Percentiles rank a stretch among this genome's conserved stretches.
Conservation (phyloP, 1,284 basidiomycete genomes). For the Athelia sp. region DNA sequence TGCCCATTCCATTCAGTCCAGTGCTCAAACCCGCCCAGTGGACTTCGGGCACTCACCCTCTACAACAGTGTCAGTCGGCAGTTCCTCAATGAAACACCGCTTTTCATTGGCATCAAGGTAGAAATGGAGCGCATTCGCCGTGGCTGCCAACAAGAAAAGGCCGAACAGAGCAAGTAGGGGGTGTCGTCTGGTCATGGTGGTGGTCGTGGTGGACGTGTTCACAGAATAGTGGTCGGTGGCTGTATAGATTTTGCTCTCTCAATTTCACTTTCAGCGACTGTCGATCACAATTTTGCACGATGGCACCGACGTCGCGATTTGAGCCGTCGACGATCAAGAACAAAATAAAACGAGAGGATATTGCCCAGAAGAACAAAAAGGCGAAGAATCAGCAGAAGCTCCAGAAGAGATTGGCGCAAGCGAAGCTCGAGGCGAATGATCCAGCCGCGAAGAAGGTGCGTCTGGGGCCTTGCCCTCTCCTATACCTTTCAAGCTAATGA, state of each 20-base stretch:
- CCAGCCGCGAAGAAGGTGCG: slow-evolving; percentile 69
- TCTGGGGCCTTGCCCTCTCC: slow-evolving; percentile 2
- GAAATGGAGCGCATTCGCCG: slow-evolving; percentile 76
- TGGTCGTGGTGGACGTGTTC: not conserved
- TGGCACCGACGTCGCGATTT: slow-evolving; percentile 47
- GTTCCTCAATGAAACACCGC: slow-evolving; percentile 95
- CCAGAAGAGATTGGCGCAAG: slow-evolving; percentile 69
- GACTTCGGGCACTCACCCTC: slow-evolving; percentile 59
- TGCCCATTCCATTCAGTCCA: slow-evolving; percentile 24
- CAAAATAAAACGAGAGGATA: slow-evolving; percentile 79
- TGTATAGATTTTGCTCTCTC: not conserved
- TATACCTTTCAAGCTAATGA: too few species aligned
- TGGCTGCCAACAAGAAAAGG: slow-evolving; percentile 33
- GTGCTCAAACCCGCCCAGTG: not conserved
- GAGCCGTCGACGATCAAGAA: slow-evolving; percentile 73
- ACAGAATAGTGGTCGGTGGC: not conserved
- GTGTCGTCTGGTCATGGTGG: slow-evolving; percentile 14
- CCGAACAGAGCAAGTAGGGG: slow-evolving; percentile 31
- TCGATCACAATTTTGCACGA: slow-evolving; percentile 21
- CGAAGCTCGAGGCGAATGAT: slow-evolving; percentile 67
- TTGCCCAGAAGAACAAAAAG: slow-evolving; percentile 71
- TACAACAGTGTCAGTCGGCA: slow-evolving; percentile 95
- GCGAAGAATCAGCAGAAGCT: slow-evolving; percentile 82
- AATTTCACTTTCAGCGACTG: not conserved
- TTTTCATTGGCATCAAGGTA: slow-evolving; percentile 91